Conservation (phyloP, 1,139 yeast species). For the Candida freyschussii region DNA sequence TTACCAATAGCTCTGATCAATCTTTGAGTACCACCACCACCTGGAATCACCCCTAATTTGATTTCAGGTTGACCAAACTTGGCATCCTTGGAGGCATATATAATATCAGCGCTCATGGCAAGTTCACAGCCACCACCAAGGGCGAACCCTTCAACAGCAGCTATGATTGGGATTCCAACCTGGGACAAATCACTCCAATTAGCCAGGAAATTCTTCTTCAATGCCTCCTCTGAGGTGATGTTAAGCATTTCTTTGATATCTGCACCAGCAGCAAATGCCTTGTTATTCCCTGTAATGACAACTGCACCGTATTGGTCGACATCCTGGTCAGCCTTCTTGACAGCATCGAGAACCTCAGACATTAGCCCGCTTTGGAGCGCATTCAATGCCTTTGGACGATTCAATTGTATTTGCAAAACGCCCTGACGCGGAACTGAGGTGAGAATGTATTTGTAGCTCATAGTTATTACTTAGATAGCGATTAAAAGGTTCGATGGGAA, state of each 20-base stretch:
- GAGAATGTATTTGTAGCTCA: slow-evolving; percentile 34
- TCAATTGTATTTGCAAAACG: slow-evolving; percentile 48
- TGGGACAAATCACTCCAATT: slow-evolving; percentile 25
- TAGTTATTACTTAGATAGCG: slow-evolving; percentile 2
- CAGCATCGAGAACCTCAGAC: slow-evolving; percentile 37
- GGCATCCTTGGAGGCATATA: slow-evolving; percentile 46
- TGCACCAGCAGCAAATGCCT: slow-evolving; percentile 52
- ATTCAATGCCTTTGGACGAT: slow-evolving; percentile 62
- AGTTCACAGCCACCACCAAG: slow-evolving; percentile 53
- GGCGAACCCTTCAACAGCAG: slow-evolving; percentile 50
- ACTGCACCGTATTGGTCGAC: slow-evolving; percentile 37
- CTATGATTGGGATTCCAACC: slow-evolving; percentile 42
- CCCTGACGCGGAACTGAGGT: slow-evolving; percentile 37
- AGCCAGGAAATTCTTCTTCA: slow-evolving; percentile 13
- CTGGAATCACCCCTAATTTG: slow-evolving; percentile 47
- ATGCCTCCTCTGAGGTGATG: slow-evolving; percentile 14
- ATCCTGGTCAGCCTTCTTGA: slow-evolving; percentile 35
- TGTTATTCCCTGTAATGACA: slow-evolving; percentile 41
- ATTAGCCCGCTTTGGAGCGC: slow-evolving; percentile 52
- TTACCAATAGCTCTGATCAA: slow-evolving; percentile 43
- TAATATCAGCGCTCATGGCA: slow-evolving; percentile 46
- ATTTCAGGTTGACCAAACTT: slow-evolving; percentile 51
- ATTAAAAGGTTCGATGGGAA: too few relatives aligned
- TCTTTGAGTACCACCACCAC: slow-evolving; percentile 51
- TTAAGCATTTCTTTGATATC: slow-evolving; percentile 47